phyloP scores from a whole-genome alignment of 768 basidiomycete species.

The Calocybe gangraenosa region DNA sequence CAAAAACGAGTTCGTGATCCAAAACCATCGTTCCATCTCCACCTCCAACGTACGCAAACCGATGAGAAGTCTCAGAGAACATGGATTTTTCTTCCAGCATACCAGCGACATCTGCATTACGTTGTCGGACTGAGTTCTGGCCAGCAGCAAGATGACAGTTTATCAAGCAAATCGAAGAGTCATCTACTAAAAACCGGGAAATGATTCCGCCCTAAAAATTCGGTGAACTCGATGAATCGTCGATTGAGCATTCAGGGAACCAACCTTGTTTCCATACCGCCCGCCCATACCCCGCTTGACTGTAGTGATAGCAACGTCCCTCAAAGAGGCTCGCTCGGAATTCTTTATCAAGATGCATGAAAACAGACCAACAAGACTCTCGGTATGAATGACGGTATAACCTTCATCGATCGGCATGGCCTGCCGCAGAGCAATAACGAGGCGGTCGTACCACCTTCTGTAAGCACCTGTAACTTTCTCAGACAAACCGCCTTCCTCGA shows the following conservation, averaged over 20 bases:
- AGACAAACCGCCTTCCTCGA: slow-evolving; percentile 49
- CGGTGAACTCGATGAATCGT: slow-evolving; percentile 3
- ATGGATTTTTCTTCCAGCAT: slow-evolving; percentile 81
- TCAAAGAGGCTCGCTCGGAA: slow-evolving; percentile 52
- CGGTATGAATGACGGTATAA: slow-evolving; percentile 78
- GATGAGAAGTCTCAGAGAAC: slow-evolving; percentile 53
- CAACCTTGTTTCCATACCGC: slow-evolving; percentile 91
- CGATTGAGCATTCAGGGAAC: slow-evolving; percentile 14
- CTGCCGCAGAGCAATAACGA: slow-evolving; percentile 66
- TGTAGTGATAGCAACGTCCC: slow-evolving; percentile 70
- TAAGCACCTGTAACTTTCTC: slow-evolving; percentile 87
- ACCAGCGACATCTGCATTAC: slow-evolving; percentile 84
- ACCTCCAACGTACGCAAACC: slow-evolving; percentile 76
- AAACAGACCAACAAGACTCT: slow-evolving; percentile 89
- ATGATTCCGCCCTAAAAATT: slow-evolving; percentile 76
- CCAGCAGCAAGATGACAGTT: slow-evolving; percentile 98
- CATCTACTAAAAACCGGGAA: slow-evolving; percentile 85
- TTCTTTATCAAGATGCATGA: slow-evolving; percentile 73
- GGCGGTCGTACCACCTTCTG: slow-evolving; percentile 82
- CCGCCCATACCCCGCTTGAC: slow-evolving; percentile 93
- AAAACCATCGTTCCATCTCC: slow-evolving; percentile 91
- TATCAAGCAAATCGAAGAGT: slow-evolving; percentile 91
- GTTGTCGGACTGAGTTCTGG: slow-evolving; percentile 72
- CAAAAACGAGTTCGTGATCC: slow-evolving; percentile 93
- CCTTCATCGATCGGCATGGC: slow-evolving; percentile 70